Evolutionary conservation across 306 rosid genomes (phyloP).

Genomic region (Dalbergia cultrata): DNA sequence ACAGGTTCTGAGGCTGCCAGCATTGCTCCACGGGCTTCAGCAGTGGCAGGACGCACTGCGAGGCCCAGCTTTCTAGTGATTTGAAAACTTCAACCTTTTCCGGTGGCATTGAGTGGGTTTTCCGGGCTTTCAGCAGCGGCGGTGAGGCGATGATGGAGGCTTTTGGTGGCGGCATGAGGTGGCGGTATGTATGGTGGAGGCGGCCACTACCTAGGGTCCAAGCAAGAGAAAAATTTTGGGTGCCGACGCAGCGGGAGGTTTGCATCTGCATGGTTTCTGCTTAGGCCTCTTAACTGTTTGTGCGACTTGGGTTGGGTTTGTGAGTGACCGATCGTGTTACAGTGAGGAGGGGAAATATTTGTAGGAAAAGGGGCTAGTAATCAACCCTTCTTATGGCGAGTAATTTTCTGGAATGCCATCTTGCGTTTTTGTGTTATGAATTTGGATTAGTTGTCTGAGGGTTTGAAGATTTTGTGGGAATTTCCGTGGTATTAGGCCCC

Average conservation of each 20-base stretch:
- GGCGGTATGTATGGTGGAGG: constrained; percentile 22
- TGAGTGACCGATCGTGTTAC: background rate
- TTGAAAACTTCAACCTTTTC: constrained; percentile 62
- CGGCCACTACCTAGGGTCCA: constrained; percentile 30
- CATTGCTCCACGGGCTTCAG: constrained; percentile 72
- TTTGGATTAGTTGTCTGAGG: background rate
- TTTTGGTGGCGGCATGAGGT: background rate
- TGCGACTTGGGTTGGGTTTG: background rate
- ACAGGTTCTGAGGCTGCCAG: constrained; percentile 74
- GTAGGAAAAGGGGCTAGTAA: constrained; percentile 1
- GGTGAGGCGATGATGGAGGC: constrained; percentile 30
- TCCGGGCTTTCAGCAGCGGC: constrained; percentile 16
- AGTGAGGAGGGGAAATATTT: background rate
- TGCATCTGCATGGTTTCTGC: constrained; percentile 41
- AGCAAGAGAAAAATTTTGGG: constrained; percentile 12
- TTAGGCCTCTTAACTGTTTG: background rate
- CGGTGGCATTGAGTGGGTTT: constrained; percentile 61
- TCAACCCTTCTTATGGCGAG: background rate
- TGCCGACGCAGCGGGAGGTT: constrained; percentile 28
- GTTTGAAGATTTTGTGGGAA: background rate
- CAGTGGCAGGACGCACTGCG: constrained; percentile 52
- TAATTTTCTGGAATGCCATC: constrained; percentile 25
- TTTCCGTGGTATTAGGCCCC: background rate
- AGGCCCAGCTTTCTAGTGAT: constrained; percentile 74
- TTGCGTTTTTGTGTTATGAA: background rate